These are phyloP conservation scores for Suhomyces panamericanus DNA, from an alignment of 1,139 yeast genomes.

Conservation along the genomic window DNA sequence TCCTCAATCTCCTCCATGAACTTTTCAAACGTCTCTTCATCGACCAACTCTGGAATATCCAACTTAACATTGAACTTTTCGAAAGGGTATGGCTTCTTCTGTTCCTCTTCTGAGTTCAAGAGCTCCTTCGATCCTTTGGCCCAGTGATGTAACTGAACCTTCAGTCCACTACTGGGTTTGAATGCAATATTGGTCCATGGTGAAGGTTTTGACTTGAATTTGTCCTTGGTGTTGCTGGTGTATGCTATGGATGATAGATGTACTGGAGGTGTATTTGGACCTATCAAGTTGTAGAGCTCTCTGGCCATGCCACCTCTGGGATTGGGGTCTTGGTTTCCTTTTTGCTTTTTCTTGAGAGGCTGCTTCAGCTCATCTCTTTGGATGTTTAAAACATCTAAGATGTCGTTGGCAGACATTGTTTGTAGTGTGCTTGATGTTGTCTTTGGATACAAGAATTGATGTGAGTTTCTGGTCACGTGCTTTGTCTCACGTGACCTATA, in stretches of 20 bases:
- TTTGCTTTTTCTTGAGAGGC: conserved; percentile 46
- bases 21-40: conserved; percentile 60
- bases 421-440: not conserved
- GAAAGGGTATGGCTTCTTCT: conserved; percentile 62
- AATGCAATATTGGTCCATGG: conserved; percentile 81
- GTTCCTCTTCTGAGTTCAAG: conserved; percentile 38
- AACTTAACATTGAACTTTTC: conserved; percentile 72
- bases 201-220: conserved; percentile 66
- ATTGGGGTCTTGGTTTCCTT: conserved; percentile 21
- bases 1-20: conserved; percentile 46
- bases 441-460: not conserved
- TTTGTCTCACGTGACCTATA: not conserved
- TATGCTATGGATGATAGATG: conserved; percentile 48
- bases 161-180: conserved; percentile 51
- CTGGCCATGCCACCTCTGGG: conserved; percentile 79
- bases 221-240: conserved; percentile 56
- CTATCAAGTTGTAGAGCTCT: conserved; percentile 82
- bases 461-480: not conserved
- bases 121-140: conserved; percentile 69
- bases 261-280: conserved; percentile 91
- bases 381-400: conserved; percentile 76
- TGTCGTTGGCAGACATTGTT: conserved; percentile 59
- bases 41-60: conserved; percentile 68
- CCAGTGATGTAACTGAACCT: conserved; percentile 74
- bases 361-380: conserved; percentile 41